phyloP scores from a whole-genome alignment of 2,329 filamentous ascomycete species.

The Lomentospora prolificans region DNA sequence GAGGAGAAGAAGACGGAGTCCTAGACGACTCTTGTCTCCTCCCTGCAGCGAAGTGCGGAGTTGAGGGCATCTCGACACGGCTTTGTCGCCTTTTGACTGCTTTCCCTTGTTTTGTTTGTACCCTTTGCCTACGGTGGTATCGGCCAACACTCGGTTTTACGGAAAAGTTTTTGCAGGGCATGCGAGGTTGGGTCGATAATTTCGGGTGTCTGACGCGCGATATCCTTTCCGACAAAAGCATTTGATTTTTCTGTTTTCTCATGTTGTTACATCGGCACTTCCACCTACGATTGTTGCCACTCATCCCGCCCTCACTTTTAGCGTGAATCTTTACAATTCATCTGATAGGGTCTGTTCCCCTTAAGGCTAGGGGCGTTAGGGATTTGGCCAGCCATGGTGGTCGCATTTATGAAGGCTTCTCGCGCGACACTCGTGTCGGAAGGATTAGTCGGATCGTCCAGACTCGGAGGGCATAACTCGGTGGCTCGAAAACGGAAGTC shows the following conservation, averaged over 20 bases:
- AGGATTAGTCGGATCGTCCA: too few species aligned
- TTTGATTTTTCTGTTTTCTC: constrained; percentile 7
- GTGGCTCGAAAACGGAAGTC: too few species aligned
- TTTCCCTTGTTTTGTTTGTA: constrained; percentile 7
- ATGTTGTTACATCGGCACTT: not conserved
- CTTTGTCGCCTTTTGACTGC: not conserved
- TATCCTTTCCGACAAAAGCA: constrained; percentile 7
- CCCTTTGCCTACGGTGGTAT: constrained; percentile 2
- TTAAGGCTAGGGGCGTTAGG: not conserved
- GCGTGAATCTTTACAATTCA: constrained; percentile 3
- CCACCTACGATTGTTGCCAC: not conserved
- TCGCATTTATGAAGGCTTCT: not conserved
- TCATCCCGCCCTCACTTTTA: constrained; percentile 8
- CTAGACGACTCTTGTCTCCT: constrained; percentile 16
- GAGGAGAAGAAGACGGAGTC: constrained; percentile 33
- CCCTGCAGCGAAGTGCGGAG: not conserved
- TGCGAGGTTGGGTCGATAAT: constrained; percentile 6
- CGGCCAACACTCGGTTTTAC: constrained; percentile 4
- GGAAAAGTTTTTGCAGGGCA: constrained; percentile 9
- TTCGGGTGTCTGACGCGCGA: constrained; percentile 8
- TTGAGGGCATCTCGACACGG: constrained; percentile 8
- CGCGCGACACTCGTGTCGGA: too few species aligned
- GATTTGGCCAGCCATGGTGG: not conserved
- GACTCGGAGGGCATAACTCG: too few species aligned
- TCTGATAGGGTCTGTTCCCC: not conserved